Evolutionary conservation across 768 basidiomycete species (phyloP), one percentile per base, ranked within the genome.

Genomic region (Royoungia palumana): DNA sequence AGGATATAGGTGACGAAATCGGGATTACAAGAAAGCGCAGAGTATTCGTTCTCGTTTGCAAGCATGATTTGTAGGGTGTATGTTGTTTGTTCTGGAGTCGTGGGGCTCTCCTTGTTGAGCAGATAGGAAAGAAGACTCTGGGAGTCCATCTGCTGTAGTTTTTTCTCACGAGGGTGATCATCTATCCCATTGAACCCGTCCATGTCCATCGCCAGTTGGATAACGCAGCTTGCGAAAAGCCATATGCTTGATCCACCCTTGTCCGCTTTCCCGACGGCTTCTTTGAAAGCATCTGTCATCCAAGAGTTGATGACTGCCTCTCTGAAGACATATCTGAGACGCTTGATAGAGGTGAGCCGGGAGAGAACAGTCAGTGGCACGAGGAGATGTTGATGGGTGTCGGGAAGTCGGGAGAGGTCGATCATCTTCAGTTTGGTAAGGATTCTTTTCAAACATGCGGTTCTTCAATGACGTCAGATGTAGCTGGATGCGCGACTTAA

Each of bases 1-100:
- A 49, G 19, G 36, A 49, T 49, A 19, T 49, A 49, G 13, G 36
- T 38, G 48, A 49, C 30, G 9, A 49, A 49, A 17, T 49, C 42
- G 6, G 27, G 48, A 16, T 44, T 10, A 21, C 32, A 44, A 13
- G 36, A 17, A 42, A 49, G n/a, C 1, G 27, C 3, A 9, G 41
- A 17, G 4, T 30, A 28, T 25, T 49, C 48, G n/a, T 44, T 25
- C 21, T 20, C 28, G 32, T 44, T 49, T 17, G 17, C 36, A 11
- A 44, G 42, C n/a, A 44, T 34, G 36, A 49, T 35, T 38, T 49
- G 9, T 36, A 49, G 24, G 8, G 48, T 35, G n/a, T 49, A 49
- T 13, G 32, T 42, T 16, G 19, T 21, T 28, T 49, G 48, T 10
- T 44, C 42, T 10, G 42, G 27, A 6, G 48, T 38, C 17, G 30